A percentile compares a stretch with the other conserved stretches of the same genome.
These are phyloP conservation scores for Cairneyella variabilis DNA, from an alignment of 495 filamentous ascomycete genomes.

Conservation along the genomic window DNA sequence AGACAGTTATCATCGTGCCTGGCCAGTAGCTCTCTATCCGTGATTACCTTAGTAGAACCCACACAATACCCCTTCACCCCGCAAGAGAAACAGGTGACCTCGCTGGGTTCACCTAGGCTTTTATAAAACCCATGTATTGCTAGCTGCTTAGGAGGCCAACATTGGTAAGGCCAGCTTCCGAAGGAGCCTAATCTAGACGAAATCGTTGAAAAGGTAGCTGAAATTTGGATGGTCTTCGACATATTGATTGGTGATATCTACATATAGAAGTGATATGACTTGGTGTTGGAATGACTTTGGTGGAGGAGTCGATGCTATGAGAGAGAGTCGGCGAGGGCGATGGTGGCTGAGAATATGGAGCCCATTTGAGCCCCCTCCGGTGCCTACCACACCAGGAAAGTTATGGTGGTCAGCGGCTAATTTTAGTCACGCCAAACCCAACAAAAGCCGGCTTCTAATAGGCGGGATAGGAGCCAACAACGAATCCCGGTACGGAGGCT, in stretches of 20 bases:
- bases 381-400: too few relatives aligned
- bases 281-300: conserved; percentile 20
- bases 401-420: too few relatives aligned
- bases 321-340: conserved; percentile 13
- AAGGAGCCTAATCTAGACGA: conserved; percentile 18
- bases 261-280: conserved; percentile 17
- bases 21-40: conserved; percentile 11
- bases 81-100: conserved; percentile 15
- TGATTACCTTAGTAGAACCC: conserved; percentile 5
- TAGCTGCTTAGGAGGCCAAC: conserved; percentile 15
- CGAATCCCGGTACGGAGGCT: too few relatives aligned
- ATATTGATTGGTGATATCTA: conserved; percentile 14
- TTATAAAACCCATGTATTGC: conserved; percentile 11
- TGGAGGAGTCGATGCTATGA: conserved; percentile 17
- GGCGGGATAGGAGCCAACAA: too few relatives aligned
- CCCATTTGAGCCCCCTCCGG: conserved; percentile 7
- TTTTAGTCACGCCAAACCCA: conserved; percentile 1
- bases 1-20: conserved; percentile 6
- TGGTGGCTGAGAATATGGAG: conserved; percentile 15
- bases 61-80: conserved; percentile 2
- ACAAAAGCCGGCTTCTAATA: conserved; percentile 1
- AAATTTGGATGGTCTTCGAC: conserved; percentile 15
- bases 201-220: conserved; percentile 14
- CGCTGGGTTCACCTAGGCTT: conserved; percentile 2
- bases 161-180: conserved; percentile 16